A percentile compares a stretch with the other conserved stretches of the same genome.
phyloP scores from a whole-genome alignment of 768 basidiomycete genomes.

The Boletus subcaerulescens region DNA sequence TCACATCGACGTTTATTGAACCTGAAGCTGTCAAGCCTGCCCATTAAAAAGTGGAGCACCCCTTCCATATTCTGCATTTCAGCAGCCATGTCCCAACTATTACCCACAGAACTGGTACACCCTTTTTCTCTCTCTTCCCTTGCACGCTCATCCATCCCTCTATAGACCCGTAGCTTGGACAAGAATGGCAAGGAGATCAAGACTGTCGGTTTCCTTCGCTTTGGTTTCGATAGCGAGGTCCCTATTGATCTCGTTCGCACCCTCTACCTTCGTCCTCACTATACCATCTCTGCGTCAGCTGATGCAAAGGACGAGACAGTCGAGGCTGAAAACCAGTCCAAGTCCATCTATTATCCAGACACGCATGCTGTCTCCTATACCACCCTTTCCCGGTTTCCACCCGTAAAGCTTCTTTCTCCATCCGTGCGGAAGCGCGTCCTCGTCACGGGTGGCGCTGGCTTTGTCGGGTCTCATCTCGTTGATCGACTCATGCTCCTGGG shows the following conservation, averaged over 20 bases:
- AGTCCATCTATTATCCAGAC: conserved; percentile 82
- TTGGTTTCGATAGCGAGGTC: conserved; percentile 89
- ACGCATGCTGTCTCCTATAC: conserved; percentile 86
- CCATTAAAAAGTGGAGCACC: too few relatives aligned
- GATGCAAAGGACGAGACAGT: conserved; percentile 41
- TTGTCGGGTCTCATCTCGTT: conserved; percentile 97
- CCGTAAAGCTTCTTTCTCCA: conserved; percentile 83
- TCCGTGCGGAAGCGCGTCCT: conserved; percentile 82
- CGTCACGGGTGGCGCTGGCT: conserved; percentile 98
- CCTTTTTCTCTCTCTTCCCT: neutral
- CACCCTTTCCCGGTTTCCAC: conserved; percentile 87
- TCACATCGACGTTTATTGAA: too few relatives aligned
- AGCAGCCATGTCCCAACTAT: conserved; percentile 21
- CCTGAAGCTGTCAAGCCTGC: too few relatives aligned
- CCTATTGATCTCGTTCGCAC: conserved; percentile 76
- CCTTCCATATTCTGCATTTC: neutral
- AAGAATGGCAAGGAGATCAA: conserved; percentile 74
- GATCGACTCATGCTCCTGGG: conserved; percentile 97
- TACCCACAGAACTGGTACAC: conserved; percentile 19
- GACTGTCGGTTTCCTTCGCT: conserved; percentile 78
- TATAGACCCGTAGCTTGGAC: conserved; percentile 63
- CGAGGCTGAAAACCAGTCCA: conserved; percentile 58
- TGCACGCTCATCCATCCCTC: conserved; percentile 5
- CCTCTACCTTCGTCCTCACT: conserved; percentile 86
- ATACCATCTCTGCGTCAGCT: conserved; percentile 47